phyloP scores from a whole-genome alignment of 108 stramenopile genomes.

The Pseudonitzschia multiseries region DNA sequence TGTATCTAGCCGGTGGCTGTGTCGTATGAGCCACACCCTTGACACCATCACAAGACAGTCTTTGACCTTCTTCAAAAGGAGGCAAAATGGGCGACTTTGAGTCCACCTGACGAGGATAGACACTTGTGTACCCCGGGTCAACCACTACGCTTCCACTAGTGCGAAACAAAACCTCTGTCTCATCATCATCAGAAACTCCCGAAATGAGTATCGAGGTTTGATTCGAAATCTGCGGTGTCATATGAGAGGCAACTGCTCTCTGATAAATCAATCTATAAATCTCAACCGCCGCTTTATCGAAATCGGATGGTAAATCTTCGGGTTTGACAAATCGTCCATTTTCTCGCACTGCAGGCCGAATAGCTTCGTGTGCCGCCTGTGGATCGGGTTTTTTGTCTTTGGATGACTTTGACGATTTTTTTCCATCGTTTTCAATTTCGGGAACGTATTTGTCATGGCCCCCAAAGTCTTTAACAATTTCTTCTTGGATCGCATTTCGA shows the following conservation, averaged over 20 bases:
- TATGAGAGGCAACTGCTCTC: slow-evolving; percentile 63
- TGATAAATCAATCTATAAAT: slow-evolving; percentile 67
- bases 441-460: slow-evolving; percentile 28
- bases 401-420: slow-evolving; percentile 6
- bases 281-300: slow-evolving; percentile 30
- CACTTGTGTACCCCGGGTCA: slow-evolving; percentile 49
- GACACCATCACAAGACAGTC: slow-evolving; percentile 27
- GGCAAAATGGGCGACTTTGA: slow-evolving; percentile 31
- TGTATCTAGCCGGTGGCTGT: slow-evolving; percentile 65
- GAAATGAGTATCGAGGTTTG: slow-evolving; percentile 46
- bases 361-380: slow-evolving; percentile 88
- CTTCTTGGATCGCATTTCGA: slow-evolving; percentile 21
- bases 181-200: slow-evolving; percentile 21
- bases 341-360: slow-evolving; percentile 65
- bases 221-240: slow-evolving; percentile 59
- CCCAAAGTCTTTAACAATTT: slow-evolving; percentile 39
- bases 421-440: not conserved
- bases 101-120: slow-evolving; percentile 26
- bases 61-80: slow-evolving; percentile 42
- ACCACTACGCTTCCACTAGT: slow-evolving; percentile 48
- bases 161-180: slow-evolving; percentile 40
- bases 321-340: slow-evolving; percentile 43
- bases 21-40: slow-evolving; percentile 37
- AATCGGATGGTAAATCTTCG: slow-evolving; percentile 6
- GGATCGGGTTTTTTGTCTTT: slow-evolving; percentile 44